A percentile compares a stretch with the other conserved stretches of the same genome.
Evolutionary conservation across 352 stramenopile genomes (phyloP).

Genomic region (Globisporangium lucens): DNA sequence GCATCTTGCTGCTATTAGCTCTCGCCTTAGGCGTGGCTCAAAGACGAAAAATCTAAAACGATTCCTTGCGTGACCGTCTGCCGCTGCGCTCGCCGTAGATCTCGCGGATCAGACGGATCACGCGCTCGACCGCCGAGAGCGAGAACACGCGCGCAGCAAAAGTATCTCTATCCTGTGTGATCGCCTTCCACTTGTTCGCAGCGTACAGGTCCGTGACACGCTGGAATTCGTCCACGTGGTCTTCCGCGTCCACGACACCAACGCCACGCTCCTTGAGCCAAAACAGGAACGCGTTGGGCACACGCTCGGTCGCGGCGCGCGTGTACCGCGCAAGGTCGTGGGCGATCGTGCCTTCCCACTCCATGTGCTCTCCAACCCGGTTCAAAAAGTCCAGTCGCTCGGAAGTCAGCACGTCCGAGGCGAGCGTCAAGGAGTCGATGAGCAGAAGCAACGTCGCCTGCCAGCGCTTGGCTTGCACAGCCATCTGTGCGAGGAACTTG

Average conservation of each 20-base stretch:
- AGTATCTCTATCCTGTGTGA: slow-evolving; percentile 34
- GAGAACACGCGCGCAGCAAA: slow-evolving; percentile 43
- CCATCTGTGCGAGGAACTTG: slow-evolving; percentile 57
- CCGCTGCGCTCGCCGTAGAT: slow-evolving; percentile 60
- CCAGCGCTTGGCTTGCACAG: slow-evolving; percentile 74
- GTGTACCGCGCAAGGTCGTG: slow-evolving; percentile 73
- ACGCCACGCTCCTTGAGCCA: slow-evolving; percentile 57
- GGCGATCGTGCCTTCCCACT: slow-evolving; percentile 82
- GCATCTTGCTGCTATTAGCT: neutral
- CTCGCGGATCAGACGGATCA: slow-evolving; percentile 54
- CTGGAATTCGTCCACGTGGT: slow-evolving; percentile 53
- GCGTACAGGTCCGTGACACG: slow-evolving; percentile 30
- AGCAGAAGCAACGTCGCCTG: slow-evolving; percentile 78
- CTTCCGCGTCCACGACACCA: slow-evolving; percentile 21
- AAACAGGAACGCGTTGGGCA: slow-evolving; percentile 75
- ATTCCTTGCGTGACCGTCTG: slow-evolving; percentile 42
- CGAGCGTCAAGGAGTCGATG: slow-evolving; percentile 67
- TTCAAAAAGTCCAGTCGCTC: slow-evolving; percentile 57
- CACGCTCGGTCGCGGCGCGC: slow-evolving; percentile 55
- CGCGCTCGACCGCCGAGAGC: slow-evolving; percentile 51
- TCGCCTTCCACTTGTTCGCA: slow-evolving; percentile 40
- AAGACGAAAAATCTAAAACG: slow-evolving; percentile 27
- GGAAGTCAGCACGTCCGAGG: slow-evolving; percentile 53
- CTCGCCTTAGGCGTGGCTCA: neutral
- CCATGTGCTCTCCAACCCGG: slow-evolving; percentile 78